A percentile compares a stretch with the other conserved stretches of the same genome.
These are phyloP conservation scores for Xerocomellus intermedius DNA, from an alignment of 768 basidiomycete genomes.

Conservation along the genomic window DNA sequence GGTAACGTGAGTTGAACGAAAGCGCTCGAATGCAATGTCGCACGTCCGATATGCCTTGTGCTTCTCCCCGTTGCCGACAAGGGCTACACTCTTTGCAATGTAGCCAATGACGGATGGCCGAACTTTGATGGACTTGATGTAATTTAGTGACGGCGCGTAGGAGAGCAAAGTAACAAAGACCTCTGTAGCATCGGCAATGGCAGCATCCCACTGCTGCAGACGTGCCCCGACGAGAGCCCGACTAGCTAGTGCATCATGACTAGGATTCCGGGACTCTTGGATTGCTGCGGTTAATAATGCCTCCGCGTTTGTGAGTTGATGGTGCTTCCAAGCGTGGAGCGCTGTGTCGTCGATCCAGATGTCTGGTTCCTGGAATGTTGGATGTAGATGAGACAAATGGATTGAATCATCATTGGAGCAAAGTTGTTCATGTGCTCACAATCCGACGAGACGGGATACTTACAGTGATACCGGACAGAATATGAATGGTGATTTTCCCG, in stretches of 20 bases:
- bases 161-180: background rate
- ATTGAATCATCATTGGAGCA: background rate
- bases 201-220: background rate
- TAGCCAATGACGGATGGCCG: background rate
- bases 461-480: background rate
- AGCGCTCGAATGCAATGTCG: background rate
- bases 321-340: too few species aligned
- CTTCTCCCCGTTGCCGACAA: background rate
- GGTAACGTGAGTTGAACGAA: background rate
- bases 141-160: background rate
- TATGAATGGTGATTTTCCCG: background rate
- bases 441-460: background rate
- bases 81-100: constrained; percentile 1
- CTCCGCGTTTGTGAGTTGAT: too few species aligned
- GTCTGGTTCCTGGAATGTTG: too few species aligned
- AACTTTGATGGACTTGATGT: background rate
- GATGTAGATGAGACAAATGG: too few species aligned
- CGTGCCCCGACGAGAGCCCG: background rate
- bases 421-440: background rate
- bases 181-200: background rate
- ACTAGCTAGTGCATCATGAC: background rate
- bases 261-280: background rate
- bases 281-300: background rate
- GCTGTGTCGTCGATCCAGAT: too few species aligned
- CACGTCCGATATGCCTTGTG: background rate